Evolutionary conservation across 2,329 filamentous ascomycete genomes (phyloP).

Genomic region (Trichothecium roseum): DNA sequence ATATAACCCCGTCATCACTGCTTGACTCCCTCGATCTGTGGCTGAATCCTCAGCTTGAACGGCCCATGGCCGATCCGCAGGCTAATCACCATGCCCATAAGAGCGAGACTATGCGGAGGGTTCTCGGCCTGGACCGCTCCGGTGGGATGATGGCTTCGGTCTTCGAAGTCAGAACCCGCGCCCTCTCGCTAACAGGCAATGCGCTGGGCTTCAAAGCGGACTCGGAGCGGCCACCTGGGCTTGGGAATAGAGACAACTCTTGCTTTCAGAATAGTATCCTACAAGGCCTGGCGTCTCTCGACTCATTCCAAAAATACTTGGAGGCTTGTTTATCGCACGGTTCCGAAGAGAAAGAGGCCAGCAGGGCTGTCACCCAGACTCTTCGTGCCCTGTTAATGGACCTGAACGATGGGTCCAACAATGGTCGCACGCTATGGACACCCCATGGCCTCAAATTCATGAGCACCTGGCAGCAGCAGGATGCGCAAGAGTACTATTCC

Average conservation of each 20-base stretch:
- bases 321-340: slow-evolving; percentile 26
- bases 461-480: slow-evolving; percentile 92
- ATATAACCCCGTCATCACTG: slow-evolving; percentile 42
- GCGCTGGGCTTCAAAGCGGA: slow-evolving; percentile 27
- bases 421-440: slow-evolving; percentile 73
- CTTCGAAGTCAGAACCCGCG: slow-evolving; percentile 46
- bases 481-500: slow-evolving; percentile 94
- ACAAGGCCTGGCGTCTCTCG: slow-evolving; percentile 70
- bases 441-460: slow-evolving; percentile 76
- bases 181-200: slow-evolving; percentile 40
- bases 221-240: slow-evolving; percentile 46
- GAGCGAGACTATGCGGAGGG: slow-evolving; percentile 51
- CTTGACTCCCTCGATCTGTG: slow-evolving; percentile 47
- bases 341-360: slow-evolving; percentile 13
- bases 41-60: slow-evolving; percentile 27
- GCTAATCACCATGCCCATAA: slow-evolving; percentile 43
- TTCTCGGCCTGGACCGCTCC: slow-evolving; percentile 47
- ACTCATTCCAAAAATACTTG: slow-evolving; percentile 59
- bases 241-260: slow-evolving; percentile 89
- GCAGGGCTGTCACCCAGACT: slow-evolving; percentile 29
- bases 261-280: slow-evolving; percentile 98
- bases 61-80: slow-evolving; percentile 1
- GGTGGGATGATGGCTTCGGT: slow-evolving; percentile 45
- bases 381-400: slow-evolving; percentile 58
- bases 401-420: slow-evolving; percentile 59